Percentiles rank a stretch among this genome's conserved stretches.
Evolutionary conservation across 192 early-diverging fungal species (phyloP).

Genomic region (Kappamyces sp.): DNA sequence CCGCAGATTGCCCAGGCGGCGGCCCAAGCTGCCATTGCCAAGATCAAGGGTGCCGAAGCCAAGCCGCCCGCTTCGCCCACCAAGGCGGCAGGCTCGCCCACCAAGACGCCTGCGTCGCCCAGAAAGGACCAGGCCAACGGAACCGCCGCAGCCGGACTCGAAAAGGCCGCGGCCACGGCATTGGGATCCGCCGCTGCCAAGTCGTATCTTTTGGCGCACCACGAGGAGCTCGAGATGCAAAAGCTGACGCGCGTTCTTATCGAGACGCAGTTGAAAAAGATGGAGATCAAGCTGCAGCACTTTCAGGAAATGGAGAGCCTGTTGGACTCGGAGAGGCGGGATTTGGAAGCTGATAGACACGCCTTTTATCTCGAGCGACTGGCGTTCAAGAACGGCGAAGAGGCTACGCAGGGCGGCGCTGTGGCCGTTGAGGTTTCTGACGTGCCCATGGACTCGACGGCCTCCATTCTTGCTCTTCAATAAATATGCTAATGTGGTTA

Average conservation of each 20-base stretch:
- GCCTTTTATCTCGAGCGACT: constrained; percentile 56
- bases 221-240: constrained; percentile 84
- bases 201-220: constrained; percentile 69
- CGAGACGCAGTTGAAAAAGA: constrained; percentile 80
- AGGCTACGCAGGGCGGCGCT: too few relatives aligned
- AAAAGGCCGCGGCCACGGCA: constrained; percentile 77
- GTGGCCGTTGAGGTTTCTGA: too few relatives aligned
- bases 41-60: constrained; percentile 38
- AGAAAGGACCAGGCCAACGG: constrained; percentile 1
- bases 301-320: constrained; percentile 87
- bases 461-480: too few relatives aligned
- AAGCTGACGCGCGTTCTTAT: constrained; percentile 74
- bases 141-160: constrained; percentile 36
- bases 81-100: not conserved
- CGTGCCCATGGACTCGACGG: too few relatives aligned
- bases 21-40: constrained; percentile 75
- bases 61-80: not conserved
- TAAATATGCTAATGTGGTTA: too few relatives aligned
- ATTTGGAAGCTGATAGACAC: constrained; percentile 66
- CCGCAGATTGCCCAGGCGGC: constrained; percentile 82
- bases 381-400: constrained; percentile 26
- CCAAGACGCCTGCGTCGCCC: constrained; percentile 14
- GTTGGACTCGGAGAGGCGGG: constrained; percentile 80
- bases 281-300: constrained; percentile 89
- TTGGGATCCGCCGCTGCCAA: constrained; percentile 91